phyloP scores from a whole-genome alignment of 129 eudicot genomes.

The Flaveria brownii region DNA sequence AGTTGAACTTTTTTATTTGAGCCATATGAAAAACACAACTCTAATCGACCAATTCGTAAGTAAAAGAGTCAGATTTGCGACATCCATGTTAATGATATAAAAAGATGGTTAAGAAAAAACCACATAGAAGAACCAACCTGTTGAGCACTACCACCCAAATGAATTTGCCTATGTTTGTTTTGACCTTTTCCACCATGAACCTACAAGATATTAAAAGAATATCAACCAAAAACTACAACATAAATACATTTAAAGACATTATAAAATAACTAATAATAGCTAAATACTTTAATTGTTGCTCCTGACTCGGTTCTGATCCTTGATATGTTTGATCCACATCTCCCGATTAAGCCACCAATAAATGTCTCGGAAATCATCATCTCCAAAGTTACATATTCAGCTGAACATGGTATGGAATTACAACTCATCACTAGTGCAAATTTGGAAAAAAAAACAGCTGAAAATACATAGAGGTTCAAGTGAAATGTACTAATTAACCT shows the following conservation, averaged over 20 bases:
- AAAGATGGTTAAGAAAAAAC: not conserved
- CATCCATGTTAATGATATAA: constrained; percentile 5
- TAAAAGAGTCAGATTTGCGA: not conserved
- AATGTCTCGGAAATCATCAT: constrained; percentile 82
- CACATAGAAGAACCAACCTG: constrained; percentile 51
- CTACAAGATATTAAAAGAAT: constrained; percentile 37
- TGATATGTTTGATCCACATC: constrained; percentile 87
- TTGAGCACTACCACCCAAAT: constrained; percentile 77
- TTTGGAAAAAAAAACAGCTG: not conserved
- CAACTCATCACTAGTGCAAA: constrained; percentile 18
- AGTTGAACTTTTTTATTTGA: not conserved
- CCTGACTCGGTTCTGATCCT: constrained; percentile 95
- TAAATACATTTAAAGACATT: constrained; percentile 12
- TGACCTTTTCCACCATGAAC: constrained; percentile 94
- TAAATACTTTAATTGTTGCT: constrained; percentile 81
- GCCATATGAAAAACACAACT: not conserved
- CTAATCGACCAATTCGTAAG: not conserved
- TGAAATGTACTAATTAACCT: constrained; percentile 48
- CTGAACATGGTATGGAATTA: constrained; percentile 49
- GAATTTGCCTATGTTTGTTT: constrained; percentile 88
- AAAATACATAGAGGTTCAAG: not conserved
- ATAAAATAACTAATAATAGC: not conserved
- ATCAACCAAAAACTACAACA: constrained; percentile 5
- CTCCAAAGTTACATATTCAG: constrained; percentile 79
- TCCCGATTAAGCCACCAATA: constrained; percentile 92